Evolutionary conservation across 805 yeast genomes (phyloP).

Genomic region (Metahyphopichia silvanorum): DNA sequence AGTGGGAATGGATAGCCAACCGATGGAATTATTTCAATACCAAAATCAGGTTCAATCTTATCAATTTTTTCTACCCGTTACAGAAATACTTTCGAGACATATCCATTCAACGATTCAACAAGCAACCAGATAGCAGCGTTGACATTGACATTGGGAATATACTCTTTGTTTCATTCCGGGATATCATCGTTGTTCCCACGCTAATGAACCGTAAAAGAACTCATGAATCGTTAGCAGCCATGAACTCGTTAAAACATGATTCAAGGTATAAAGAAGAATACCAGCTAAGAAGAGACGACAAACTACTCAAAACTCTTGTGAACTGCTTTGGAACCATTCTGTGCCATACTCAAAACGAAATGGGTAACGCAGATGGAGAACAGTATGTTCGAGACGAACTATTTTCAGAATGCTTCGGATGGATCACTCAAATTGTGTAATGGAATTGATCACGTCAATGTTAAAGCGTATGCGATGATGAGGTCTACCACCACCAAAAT

Average conservation of each 20-base stretch:
- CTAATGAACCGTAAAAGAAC: constrained; percentile 13
- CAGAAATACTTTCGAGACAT: constrained; percentile 15
- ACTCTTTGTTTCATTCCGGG: constrained; percentile 25
- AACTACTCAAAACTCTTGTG: constrained; percentile 7
- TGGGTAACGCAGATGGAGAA: constrained; percentile 18
- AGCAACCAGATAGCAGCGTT: constrained; percentile 2
- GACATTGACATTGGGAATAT: constrained; percentile 24
- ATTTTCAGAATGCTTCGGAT: constrained; percentile 16
- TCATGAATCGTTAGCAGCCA: neutral
- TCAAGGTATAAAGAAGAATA: constrained; percentile 8
- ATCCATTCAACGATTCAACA: constrained; percentile 5
- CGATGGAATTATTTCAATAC: constrained; percentile 28
- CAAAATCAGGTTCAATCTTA: constrained; percentile 19
- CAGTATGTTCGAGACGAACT: constrained; percentile 12
- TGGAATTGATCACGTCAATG: no score
- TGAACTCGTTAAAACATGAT: no score
- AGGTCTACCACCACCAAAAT: no score
- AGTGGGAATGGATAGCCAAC: constrained; percentile 19
- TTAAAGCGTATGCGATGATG: no score
- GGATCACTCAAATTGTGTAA: constrained; percentile 18
- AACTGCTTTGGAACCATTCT: constrained; percentile 18
- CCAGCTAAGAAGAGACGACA: constrained; percentile 3
- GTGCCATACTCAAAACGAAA: constrained; percentile 11
- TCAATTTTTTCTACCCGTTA: constrained; percentile 24
- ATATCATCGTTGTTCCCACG: constrained; percentile 22